Evolutionary conservation across 164 flowering plant genomes (phyloP), one percentile per base, ranked within the genome.

Genomic region (Stephania japonica): DNA sequence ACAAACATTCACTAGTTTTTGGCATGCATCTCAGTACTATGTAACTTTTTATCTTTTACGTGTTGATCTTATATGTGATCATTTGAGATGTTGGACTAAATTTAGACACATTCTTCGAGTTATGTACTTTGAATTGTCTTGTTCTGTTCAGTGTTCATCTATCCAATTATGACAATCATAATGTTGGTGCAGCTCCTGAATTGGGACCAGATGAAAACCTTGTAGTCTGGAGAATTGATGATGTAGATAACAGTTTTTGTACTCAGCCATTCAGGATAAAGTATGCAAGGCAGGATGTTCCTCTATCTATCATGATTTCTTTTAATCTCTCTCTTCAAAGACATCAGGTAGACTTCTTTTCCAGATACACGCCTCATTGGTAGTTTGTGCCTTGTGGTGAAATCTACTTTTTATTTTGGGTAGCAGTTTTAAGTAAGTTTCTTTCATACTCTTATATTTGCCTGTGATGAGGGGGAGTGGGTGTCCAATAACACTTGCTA

Each of bases 281-380:
- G 81, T 96, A 96, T 85, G 94, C 95, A 8, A 91, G 93, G 80
- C 99, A 96, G 88, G 98, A 96, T 88, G 82, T 96, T 73, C 89
- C 85, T 74, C 79, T 96, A 61, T 89, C 91, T 70, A 84, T 90
- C 82, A 88, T 96, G 98, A 80, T 93, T 62, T 80, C 99, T 38
- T 96, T 96, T 78, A 89, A 85, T 84, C 75, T 96, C 59, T 77
- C 91, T 76, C 89, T 87, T 23, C 78, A 75, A 56, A 83, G 77
- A 76, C 71, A 70, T 83, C 86, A 87, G 98, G 99, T 95, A 78
- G 38, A 42, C 44, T 19, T 26, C 25, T 73, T 43, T 71, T 68
- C 66, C 69, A 42, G 19, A 53, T 24, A 23, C 43, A n/a, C 12
- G 24, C 18, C 24, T 27, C 16, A 13, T 38, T 53, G 21, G 67